phyloP scores from a whole-genome alignment of 805 yeast species.

The Monosporozyma aerobia region DNA sequence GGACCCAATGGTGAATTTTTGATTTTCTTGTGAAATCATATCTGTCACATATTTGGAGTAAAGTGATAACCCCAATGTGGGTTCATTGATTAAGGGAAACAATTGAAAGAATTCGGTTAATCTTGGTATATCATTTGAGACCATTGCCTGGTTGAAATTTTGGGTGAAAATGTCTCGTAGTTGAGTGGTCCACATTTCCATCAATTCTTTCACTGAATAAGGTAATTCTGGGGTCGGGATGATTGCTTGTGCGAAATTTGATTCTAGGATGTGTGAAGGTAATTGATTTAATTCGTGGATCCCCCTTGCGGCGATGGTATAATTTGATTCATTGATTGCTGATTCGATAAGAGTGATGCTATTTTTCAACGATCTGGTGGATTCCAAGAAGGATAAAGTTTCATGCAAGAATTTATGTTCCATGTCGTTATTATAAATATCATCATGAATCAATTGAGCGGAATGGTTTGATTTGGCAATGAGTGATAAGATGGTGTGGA shows the following conservation, averaged over 20 bases:
- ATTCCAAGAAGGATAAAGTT: constrained; percentile 54
- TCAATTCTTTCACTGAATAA: constrained; percentile 54
- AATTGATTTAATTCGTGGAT: constrained; percentile 45
- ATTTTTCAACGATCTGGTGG: constrained; percentile 56
- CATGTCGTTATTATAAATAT: constrained; percentile 58
- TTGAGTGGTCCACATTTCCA: constrained; percentile 50
- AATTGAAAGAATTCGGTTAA: constrained; percentile 74
- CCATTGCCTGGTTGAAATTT: constrained; percentile 66
- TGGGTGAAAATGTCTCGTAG: constrained; percentile 47
- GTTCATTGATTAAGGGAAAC: constrained; percentile 77
- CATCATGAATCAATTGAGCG: constrained; percentile 58
- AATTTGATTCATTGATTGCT: constrained; percentile 57
- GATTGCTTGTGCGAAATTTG: constrained; percentile 66
- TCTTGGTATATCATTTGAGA: constrained; percentile 50
- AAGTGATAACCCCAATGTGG: constrained; percentile 60
- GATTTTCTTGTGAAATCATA: constrained; percentile 70
- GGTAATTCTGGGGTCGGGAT: constrained; percentile 86
- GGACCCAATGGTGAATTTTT: constrained; percentile 52
- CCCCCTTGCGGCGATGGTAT: constrained; percentile 70
- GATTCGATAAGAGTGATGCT: constrained; percentile 56
- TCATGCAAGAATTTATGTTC: constrained; percentile 58
- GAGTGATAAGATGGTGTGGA: constrained; percentile 45
- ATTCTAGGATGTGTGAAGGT: constrained; percentile 48
- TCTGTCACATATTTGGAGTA: constrained; percentile 83
- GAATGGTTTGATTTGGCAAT: constrained; percentile 53